Percentiles rank a stretch among this genome's conserved stretches.
Evolutionary conservation across 179 eudicot species (phyloP).

Genomic region (Beta lomatogona): DNA sequence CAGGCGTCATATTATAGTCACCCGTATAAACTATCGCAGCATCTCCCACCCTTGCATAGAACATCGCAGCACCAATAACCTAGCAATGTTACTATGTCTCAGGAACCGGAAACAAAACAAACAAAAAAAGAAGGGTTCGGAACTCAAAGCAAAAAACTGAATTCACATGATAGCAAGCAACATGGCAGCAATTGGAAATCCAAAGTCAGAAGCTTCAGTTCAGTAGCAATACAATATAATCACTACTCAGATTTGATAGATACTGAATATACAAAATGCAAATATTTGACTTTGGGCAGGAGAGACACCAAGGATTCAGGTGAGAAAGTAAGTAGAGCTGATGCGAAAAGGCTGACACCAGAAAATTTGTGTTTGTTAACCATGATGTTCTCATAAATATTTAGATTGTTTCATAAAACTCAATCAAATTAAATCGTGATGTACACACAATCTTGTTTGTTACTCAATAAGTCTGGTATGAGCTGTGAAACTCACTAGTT

Average conservation of each 20-base stretch:
- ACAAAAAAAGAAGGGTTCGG: not conserved
- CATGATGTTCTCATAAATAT: not conserved
- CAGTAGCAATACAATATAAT: not conserved
- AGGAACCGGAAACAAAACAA: not conserved
- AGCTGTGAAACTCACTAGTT: not conserved
- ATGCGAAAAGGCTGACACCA: not conserved
- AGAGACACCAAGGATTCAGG: not conserved
- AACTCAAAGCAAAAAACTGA: not conserved
- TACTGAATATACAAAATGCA: not conserved
- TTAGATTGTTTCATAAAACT: not conserved
- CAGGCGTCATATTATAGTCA: conserved; percentile 96
- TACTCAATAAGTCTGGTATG: not conserved
- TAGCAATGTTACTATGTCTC: conserved; percentile 21
- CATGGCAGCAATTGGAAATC: not conserved
- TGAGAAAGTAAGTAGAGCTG: not conserved
- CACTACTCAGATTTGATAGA: not conserved
- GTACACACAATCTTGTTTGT: not conserved
- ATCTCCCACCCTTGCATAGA: conserved; percentile 91
- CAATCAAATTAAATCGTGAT: not conserved
- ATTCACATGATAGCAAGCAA: not conserved
- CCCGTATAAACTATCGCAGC: conserved; percentile 80
- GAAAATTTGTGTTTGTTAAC: not conserved
- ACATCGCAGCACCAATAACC: conserved; percentile 98
- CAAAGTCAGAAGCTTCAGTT: not conserved
- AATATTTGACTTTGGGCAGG: not conserved